Evolutionary conservation across 257 asterid species (phyloP).

Genomic region (Solanum neorickii): DNA sequence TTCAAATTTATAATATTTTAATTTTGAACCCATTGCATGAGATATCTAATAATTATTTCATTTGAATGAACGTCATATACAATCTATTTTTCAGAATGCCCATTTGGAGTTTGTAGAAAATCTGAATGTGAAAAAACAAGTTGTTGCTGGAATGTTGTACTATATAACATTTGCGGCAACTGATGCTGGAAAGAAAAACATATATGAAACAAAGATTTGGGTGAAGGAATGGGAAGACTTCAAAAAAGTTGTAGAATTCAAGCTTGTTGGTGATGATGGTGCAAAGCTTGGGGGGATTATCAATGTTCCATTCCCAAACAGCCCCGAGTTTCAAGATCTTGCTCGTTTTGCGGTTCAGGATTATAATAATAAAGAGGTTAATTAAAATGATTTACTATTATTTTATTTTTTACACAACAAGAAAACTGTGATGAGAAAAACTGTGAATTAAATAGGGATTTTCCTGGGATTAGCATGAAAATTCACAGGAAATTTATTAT

Average conservation of each 20-base stretch:
- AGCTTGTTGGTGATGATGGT: neutral
- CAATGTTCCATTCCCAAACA: neutral
- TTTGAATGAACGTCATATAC: too few species aligned
- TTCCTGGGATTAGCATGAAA: too few species aligned
- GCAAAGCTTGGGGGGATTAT: neutral
- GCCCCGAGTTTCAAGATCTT: neutral
- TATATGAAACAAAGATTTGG: neutral
- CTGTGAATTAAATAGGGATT: too few species aligned
- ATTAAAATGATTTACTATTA: too few species aligned
- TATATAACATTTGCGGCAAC: neutral
- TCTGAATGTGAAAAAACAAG: neutral
- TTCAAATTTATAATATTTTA: too few species aligned
- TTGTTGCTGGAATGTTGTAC: neutral
- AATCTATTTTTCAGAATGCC: neutral
- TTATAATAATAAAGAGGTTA: neutral
- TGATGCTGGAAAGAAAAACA: neutral
- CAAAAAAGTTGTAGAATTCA: slow-evolving; percentile 3
- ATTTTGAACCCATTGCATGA: too few species aligned
- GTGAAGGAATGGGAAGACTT: neutral
- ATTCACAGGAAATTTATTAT: too few species aligned
- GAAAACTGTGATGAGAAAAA: too few species aligned
- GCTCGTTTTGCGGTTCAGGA: neutral
- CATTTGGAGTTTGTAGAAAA: neutral
- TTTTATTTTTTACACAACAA: too few species aligned
- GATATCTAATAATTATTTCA: too few species aligned